Percentiles rank a stretch among this genome's conserved stretches.
These are phyloP conservation scores for Elsinoe batatas DNA, from an alignment of 2,329 filamentous ascomycete species.

Conservation along the genomic window DNA sequence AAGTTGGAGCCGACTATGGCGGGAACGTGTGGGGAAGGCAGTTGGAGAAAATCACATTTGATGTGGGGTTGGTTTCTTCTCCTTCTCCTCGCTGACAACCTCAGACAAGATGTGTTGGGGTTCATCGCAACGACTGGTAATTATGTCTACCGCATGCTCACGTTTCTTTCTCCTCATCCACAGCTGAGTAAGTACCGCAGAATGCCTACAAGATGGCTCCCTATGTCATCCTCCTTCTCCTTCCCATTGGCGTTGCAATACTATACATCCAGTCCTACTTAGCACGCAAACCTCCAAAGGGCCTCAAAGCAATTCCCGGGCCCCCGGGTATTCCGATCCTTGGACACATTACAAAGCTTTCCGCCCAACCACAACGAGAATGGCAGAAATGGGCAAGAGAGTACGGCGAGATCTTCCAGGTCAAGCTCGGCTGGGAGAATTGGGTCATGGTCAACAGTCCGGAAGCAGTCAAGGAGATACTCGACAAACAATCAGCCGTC, in stretches of 20 bases:
- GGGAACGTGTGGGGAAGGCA: not conserved
- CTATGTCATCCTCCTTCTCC: not conserved
- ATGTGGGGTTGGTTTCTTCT: not conserved
- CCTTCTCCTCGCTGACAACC: not conserved
- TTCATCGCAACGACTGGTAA: not conserved
- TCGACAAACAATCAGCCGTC: constrained; percentile 32
- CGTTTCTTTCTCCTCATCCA: not conserved
- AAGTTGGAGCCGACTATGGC: not conserved
- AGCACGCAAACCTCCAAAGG: constrained; percentile 13
- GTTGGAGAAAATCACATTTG: not conserved
- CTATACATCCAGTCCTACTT: constrained; percentile 1
- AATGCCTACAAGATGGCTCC: not conserved
- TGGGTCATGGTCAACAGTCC: constrained; percentile 37
- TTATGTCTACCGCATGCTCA: not conserved
- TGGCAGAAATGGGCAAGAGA: constrained; percentile 30
- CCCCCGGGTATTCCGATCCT: constrained; percentile 34
- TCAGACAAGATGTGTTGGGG: not conserved
- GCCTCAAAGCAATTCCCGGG: constrained; percentile 23
- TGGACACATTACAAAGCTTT: constrained; percentile 32
- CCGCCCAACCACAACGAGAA: constrained; percentile 23
- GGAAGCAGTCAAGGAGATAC: constrained; percentile 35
- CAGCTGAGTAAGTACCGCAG: not conserved
- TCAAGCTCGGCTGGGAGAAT: constrained; percentile 37
- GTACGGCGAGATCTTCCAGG: constrained; percentile 38
- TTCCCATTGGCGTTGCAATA: not conserved